Conservation (phyloP, 805 yeast genomes). For the Candida loeiensis region DNA sequence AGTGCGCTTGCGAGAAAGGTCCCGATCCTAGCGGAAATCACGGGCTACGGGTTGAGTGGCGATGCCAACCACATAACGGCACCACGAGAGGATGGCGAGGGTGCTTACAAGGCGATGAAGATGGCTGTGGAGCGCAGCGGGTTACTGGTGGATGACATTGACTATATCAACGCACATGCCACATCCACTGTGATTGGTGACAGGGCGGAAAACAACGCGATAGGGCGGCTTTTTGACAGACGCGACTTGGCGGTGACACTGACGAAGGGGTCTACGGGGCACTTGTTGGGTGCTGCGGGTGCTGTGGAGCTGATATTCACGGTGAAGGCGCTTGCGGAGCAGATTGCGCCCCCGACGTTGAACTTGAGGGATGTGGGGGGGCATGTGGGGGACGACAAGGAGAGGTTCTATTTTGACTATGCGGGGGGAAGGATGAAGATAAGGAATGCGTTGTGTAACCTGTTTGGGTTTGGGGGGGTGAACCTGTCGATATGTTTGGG, state of each 20-base stretch:
- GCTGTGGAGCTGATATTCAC: slow-evolving; percentile 87
- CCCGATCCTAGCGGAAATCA: slow-evolving; percentile 71
- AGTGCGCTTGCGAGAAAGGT: slow-evolving; percentile 64
- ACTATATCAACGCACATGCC: slow-evolving; percentile 93
- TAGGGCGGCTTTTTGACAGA: slow-evolving; percentile 45
- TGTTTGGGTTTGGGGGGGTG: slow-evolving; percentile 98
- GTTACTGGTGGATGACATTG: slow-evolving; percentile 37
- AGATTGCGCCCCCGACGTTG: slow-evolving; percentile 72
- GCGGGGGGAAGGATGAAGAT: slow-evolving; percentile 49
- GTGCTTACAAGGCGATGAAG: slow-evolving; percentile 80
- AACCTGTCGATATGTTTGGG: slow-evolving; percentile 70
- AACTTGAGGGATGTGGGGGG: slow-evolving; percentile 59
- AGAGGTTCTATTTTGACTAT: slow-evolving; percentile 49
- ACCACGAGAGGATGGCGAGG: slow-evolving; percentile 77
- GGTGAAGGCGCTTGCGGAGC: slow-evolving; percentile 55
- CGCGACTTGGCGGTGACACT: slow-evolving; percentile 56
- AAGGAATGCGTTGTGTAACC: slow-evolving; percentile 57
- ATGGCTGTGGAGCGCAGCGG: slow-evolving; percentile 61
- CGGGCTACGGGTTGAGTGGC: slow-evolving; percentile 87
- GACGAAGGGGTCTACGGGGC: slow-evolving; percentile 92
- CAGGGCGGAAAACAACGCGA: slow-evolving; percentile 78
- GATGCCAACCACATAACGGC: slow-evolving; percentile 94
- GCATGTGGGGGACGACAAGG: slow-evolving; percentile 40
- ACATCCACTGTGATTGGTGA: slow-evolving; percentile 92
- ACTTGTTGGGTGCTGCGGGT: slow-evolving; percentile 93